These are phyloP conservation scores for Cornus florida DNA, from an alignment of 148 eudicot species.

Conservation along the genomic window DNA sequence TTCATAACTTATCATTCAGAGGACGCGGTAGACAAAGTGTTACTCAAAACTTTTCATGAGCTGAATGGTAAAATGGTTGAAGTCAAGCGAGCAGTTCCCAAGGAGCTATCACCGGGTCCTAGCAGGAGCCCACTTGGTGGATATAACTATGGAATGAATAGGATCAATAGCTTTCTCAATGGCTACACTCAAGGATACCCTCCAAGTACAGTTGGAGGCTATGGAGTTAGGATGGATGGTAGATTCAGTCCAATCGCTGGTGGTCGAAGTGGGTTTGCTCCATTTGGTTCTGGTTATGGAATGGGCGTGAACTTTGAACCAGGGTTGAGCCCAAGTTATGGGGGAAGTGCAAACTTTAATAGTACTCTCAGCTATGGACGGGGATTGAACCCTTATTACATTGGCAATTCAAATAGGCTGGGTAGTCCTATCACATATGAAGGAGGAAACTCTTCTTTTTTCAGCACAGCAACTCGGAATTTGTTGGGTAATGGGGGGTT, in stretches of 20 bases:
- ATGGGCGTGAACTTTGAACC: slow-evolving; percentile 58
- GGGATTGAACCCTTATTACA: slow-evolving; percentile 28
- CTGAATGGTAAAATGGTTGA: slow-evolving; percentile 39
- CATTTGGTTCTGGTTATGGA: slow-evolving; percentile 48
- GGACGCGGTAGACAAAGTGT: slow-evolving; percentile 35
- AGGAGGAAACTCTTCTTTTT: slow-evolving; percentile 30
- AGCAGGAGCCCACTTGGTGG: slow-evolving; percentile 32
- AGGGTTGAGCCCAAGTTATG: slow-evolving; percentile 42
- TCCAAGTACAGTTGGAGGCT: slow-evolving; percentile 53
- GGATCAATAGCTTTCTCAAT: slow-evolving; percentile 25
- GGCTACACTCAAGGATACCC: slow-evolving; percentile 49
- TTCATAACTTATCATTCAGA: slow-evolving; percentile 36
- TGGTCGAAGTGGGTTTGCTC: slow-evolving; percentile 48
- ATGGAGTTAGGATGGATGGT: slow-evolving; percentile 64
- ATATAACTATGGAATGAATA: slow-evolving; percentile 22
- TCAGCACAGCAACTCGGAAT: slow-evolving; percentile 26
- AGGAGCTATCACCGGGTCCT: slow-evolving; percentile 37
- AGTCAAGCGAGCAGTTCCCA: slow-evolving; percentile 38
- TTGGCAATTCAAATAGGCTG: slow-evolving; percentile 36
- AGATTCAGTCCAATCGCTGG: slow-evolving; percentile 49
- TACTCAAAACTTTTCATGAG: slow-evolving; percentile 36
- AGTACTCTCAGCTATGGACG: slow-evolving; percentile 31
- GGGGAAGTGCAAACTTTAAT: slow-evolving; percentile 35
- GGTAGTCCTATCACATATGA: slow-evolving; percentile 27
- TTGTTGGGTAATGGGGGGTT: slow-evolving; percentile 34